These are phyloP conservation scores for Amanita molliuscula DNA, from an alignment of 768 basidiomycete species.

Conservation along the genomic window DNA sequence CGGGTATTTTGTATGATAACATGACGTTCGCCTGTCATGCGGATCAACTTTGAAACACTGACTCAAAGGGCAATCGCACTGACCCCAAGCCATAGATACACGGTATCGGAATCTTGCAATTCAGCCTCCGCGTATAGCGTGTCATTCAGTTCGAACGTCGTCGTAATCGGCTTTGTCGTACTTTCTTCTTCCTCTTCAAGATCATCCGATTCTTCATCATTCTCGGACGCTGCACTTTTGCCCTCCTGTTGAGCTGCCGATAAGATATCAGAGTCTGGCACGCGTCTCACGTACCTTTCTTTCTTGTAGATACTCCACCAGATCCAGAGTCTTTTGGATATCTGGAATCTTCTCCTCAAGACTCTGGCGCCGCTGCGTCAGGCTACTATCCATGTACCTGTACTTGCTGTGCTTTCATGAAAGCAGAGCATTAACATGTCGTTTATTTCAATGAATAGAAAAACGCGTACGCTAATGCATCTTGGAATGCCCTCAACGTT, in stretches of 20 bases:
- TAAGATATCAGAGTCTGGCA: slow-evolving; percentile 1
- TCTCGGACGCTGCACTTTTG: slow-evolving; percentile 35
- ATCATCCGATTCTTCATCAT: slow-evolving; percentile 45
- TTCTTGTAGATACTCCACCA: slow-evolving; percentile 76
- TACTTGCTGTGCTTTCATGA: slow-evolving; percentile 74
- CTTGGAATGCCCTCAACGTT: slow-evolving; percentile 75
- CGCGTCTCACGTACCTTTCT: slow-evolving; percentile 43
- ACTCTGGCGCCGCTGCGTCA: slow-evolving; percentile 65
- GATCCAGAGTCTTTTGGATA: slow-evolving; percentile 82
- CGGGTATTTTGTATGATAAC: slow-evolving; percentile 83
- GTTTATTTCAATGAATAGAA: slow-evolving; percentile 8
- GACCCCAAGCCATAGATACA: slow-evolving; percentile 94
- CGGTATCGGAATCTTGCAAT: slow-evolving; percentile 77
- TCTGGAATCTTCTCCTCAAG: slow-evolving; percentile 96
- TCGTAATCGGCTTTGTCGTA: slow-evolving; percentile 48
- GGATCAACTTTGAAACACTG: neutral
- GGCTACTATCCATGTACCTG: slow-evolving; percentile 90
- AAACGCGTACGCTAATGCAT: slow-evolving; percentile 79
- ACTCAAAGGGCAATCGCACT: slow-evolving; percentile 18
- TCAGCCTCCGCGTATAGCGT: slow-evolving; percentile 91
- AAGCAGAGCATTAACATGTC: slow-evolving; percentile 14
- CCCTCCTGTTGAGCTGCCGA: slow-evolving; percentile 37
- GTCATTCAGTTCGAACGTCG: slow-evolving; percentile 93
- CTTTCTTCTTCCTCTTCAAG: slow-evolving; percentile 40
- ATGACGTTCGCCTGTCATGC: slow-evolving; percentile 83